Evolutionary conservation across 345 rosid genomes (phyloP), one percentile per base, ranked within the genome.

Genomic region (Rhizophora apiculata): DNA sequence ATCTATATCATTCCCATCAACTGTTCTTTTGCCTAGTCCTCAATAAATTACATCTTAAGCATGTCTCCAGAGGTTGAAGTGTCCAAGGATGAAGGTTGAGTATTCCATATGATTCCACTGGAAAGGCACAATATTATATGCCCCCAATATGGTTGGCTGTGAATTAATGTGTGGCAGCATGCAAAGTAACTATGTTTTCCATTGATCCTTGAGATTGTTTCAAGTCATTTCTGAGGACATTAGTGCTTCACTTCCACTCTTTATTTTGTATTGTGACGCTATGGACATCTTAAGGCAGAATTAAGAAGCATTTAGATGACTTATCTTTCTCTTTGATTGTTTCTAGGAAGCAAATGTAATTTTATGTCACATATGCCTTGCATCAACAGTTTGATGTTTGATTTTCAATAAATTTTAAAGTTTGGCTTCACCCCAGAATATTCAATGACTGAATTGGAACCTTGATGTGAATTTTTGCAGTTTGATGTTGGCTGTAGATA

Each of bases 11-110:
- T 89, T 91, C 71, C 65, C 90, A 8, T 8, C 32, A 6, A 64
- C 72, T 46, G 48, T 91, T 72, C 86, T 89, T 55, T 76, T 94
- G 83, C 83, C 87, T 34, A 59, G 54, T 49, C 74, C 74, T 15
- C 81, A 65, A 37, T 54, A 32, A 48, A 27, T 56, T 36, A 18
- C 21, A 21, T 68, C 29, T 9, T 62, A 19, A 36, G 21, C 49
- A 36, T 26, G 22, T 57, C 54, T 31, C 19, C 16, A 22, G 51
- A 46, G 27, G 39, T 48, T 64, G 20, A 31, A 34, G 64, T 57
- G 21, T 20, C 26, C 37, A 59, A 31, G 1, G 52, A 65, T 34
- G 13, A 51, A 30, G 58, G 9, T 15, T 30, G 20, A 24, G 56
- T 27, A 16, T 18, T 58, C 46, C 49, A 27, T 39, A 31, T 32